Evolutionary conservation across 129 eudicot species (phyloP).

Genomic region (Flaveria ramosissima): DNA sequence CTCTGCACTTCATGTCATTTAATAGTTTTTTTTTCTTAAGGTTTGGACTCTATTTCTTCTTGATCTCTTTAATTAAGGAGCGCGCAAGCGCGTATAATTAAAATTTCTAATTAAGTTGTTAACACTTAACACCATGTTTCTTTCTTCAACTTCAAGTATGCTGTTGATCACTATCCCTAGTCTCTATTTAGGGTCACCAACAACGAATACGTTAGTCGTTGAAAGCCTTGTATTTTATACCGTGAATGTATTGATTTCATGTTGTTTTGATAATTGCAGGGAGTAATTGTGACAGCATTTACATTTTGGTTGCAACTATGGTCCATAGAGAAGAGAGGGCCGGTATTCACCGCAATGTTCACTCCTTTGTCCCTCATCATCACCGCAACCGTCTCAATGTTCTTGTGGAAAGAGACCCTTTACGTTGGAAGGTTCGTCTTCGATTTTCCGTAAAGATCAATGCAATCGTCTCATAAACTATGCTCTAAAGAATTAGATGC

Average conservation of each 20-base stretch:
- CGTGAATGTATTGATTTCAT: not conserved
- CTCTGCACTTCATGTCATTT: not conserved
- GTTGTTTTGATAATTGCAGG: slow-evolving; percentile 39
- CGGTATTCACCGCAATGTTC: slow-evolving; percentile 60
- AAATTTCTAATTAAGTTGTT: too few species aligned
- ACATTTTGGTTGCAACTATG: slow-evolving; percentile 62
- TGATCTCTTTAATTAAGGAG: too few species aligned
- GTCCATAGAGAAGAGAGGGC: slow-evolving; percentile 63
- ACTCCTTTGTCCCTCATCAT: slow-evolving; percentile 62
- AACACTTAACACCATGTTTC: not conserved
- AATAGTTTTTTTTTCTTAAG: not conserved
- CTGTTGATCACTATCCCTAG: not conserved
- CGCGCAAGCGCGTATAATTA: too few species aligned
- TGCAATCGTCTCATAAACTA: too few species aligned
- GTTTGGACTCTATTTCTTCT: not conserved
- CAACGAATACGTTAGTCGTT: too few species aligned
- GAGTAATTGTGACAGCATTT: slow-evolving; percentile 58
- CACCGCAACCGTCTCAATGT: slow-evolving; percentile 53
- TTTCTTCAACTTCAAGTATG: not conserved
- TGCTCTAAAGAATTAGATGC: too few species aligned
- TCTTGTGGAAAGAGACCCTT: slow-evolving; percentile 59
- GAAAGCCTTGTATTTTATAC: too few species aligned
- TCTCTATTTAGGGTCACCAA: too few species aligned
- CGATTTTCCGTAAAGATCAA: too few species aligned
- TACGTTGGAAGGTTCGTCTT: slow-evolving; percentile 52